These are phyloP conservation scores for Typha latifolia DNA, from an alignment of 176 grass and related monocot genomes.

Conservation along the genomic window DNA sequence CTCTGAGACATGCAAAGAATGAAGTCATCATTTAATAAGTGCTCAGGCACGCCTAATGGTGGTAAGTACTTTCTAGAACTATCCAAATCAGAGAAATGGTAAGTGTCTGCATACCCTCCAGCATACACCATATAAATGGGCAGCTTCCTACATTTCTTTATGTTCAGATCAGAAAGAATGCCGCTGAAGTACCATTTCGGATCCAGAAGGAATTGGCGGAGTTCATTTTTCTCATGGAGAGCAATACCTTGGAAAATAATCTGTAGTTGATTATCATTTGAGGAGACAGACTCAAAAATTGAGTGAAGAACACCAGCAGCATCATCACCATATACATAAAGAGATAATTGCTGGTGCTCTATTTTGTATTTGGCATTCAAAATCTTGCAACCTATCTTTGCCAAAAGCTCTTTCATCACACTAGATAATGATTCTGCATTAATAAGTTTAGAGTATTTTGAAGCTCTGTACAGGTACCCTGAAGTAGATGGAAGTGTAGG, in stretches of 20 bases:
- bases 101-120: slow-evolving; percentile 43
- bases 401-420: slow-evolving; percentile 50
- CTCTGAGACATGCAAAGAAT: slow-evolving; percentile 53
- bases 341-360: slow-evolving; percentile 48
- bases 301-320: slow-evolving; percentile 63
- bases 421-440: slow-evolving; percentile 56
- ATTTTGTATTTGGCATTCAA: slow-evolving; percentile 50
- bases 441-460: slow-evolving; percentile 58
- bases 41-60: slow-evolving; percentile 55
- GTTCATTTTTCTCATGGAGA: slow-evolving; percentile 68
- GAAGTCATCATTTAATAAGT: slow-evolving; percentile 69
- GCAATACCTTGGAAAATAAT: slow-evolving; percentile 55
- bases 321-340: slow-evolving; percentile 64
- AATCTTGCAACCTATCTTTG: slow-evolving; percentile 84
- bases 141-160: slow-evolving; percentile 70
- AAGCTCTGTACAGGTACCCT: slow-evolving; percentile 67
- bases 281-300: slow-evolving; percentile 63
- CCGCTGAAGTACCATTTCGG: slow-evolving; percentile 76
- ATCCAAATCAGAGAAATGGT: slow-evolving; percentile 57
- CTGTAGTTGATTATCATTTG: slow-evolving; percentile 40
- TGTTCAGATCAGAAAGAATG: slow-evolving; percentile 49
- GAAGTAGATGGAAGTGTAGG: slow-evolving; percentile 88
- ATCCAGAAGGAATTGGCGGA: slow-evolving; percentile 78
- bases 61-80: slow-evolving; percentile 66
- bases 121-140: slow-evolving; percentile 71